A percentile compares a stretch with the other conserved stretches of the same genome.
These are phyloP conservation scores for Globisporangium cystogenes DNA, from an alignment of 352 stramenopile genomes.

Conservation along the genomic window DNA sequence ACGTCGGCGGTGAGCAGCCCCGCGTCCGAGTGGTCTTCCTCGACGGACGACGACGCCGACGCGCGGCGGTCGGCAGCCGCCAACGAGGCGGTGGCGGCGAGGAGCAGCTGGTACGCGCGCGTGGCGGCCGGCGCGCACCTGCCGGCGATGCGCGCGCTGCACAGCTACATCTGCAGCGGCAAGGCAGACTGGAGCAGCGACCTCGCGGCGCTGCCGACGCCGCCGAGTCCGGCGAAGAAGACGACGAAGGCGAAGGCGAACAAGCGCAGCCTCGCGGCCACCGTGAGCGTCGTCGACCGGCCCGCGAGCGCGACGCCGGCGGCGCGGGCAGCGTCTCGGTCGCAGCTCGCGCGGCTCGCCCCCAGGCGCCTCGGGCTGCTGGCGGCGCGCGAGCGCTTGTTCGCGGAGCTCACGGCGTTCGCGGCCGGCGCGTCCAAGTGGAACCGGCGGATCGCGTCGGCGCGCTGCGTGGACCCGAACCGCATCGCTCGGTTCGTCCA, in stretches of 20 bases:
- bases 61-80: slow-evolving; percentile 14
- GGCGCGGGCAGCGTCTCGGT: background rate
- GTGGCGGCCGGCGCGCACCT: slow-evolving; percentile 43
- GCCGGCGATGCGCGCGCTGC: slow-evolving; percentile 34
- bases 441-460: slow-evolving; percentile 52
- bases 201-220: slow-evolving; percentile 12
- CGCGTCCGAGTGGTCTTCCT: slow-evolving; percentile 29
- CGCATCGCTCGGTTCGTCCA: slow-evolving; percentile 71
- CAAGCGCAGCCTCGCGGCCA: background rate
- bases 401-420: slow-evolving; percentile 57
- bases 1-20: slow-evolving; percentile 29
- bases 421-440: slow-evolving; percentile 58
- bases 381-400: slow-evolving; percentile 39
- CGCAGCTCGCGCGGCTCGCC: slow-evolving; percentile 18
- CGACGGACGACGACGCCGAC: slow-evolving; percentile 37
- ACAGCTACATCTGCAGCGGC: slow-evolving; percentile 65
- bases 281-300: background rate
- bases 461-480: slow-evolving; percentile 38
- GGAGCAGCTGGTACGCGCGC: slow-evolving; percentile 47
- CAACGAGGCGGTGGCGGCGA: slow-evolving; percentile 12
- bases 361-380: slow-evolving; percentile 45
- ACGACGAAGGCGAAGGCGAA: too few relatives aligned
- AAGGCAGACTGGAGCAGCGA: slow-evolving; percentile 53
- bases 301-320: background rate
- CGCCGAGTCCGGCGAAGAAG: slow-evolving; percentile 7